Base-by-base conservation (phyloP, 2,329 filamentous ascomycete species). In the Pseudogymnoascus sp. region DNA sequence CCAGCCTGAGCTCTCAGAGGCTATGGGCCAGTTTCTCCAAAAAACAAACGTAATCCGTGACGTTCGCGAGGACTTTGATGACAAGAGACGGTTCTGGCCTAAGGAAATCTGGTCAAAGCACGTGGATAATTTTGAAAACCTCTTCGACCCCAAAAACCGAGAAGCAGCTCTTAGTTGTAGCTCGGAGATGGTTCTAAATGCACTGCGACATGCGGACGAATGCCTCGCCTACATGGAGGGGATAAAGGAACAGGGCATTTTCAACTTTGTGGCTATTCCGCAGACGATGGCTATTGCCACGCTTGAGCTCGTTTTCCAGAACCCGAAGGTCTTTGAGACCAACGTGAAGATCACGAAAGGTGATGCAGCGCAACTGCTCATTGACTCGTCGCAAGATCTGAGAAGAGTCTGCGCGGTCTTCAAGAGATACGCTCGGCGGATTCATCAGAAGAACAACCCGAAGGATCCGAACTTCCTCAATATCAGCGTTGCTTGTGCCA, bases 11-110 rank as follows among this genome's bases (percentile, higher is more conserved):
- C 83, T 99, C 59, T 90, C 91, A 69, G 92, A 96, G 76, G 93
- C 91, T 49, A 99, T 99, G 94, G 94, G 91, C 23, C 89, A 96
- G 68, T 96, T 99, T 76, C 80, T 99, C 65, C 94, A 99, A 73
- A 96, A 99, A 81, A 96, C 92, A 67, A 99, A 99, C 81, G 97
- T 99, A 74, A 97, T 97, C 72, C 91, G 94, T 72, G 94, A 99
- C 74, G 84, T 97, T 66, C 86, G 87, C 69, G 94, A 99, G 75
- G 94, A 99, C 72, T 87, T 87, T 69, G 83, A 90, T 64, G 94
- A 97, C 75, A 87, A 88, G 69, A 86, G 94, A 65, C 86, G 90
- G 63, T 99, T 96, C 82, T 99, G 91, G 86, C 94, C 94, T 60
- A 90, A 89, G 75, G 92, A 96, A 77, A 91, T 99, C 72, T 99